Conservation (phyloP, 2,329 filamentous ascomycete species). For the Xylaria sp. region DNA sequence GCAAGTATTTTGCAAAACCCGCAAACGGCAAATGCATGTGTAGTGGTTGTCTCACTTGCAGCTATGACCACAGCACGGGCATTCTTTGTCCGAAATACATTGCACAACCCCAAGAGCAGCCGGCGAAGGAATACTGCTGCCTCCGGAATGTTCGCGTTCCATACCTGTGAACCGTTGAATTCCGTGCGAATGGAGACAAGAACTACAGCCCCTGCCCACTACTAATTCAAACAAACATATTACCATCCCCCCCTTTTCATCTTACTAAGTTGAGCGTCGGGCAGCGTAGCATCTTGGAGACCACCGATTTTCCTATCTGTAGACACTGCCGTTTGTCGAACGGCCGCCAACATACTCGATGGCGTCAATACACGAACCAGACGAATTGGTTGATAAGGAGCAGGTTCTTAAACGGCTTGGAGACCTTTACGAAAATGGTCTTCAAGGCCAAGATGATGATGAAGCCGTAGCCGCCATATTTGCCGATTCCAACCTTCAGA, state of each 20-base stretch:
- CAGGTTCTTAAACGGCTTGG: constrained; percentile 4
- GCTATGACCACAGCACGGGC: constrained; percentile 18
- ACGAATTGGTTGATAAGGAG: background rate
- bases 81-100: constrained; percentile 38
- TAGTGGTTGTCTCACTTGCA: constrained; percentile 32
- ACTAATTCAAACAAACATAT: constrained; percentile 14
- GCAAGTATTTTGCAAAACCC: constrained; percentile 19
- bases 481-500: background rate
- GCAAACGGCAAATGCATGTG: constrained; percentile 34
- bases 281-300: constrained; percentile 4
- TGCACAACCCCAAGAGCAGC: constrained; percentile 28
- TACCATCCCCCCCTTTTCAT: constrained; percentile 11
- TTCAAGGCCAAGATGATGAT: background rate
- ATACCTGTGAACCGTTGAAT: constrained; percentile 28
- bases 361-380: constrained; percentile 13
- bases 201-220: constrained; percentile 19
- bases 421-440: constrained; percentile 14
- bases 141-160: constrained; percentile 34
- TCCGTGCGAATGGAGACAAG: constrained; percentile 33
- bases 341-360: constrained; percentile 5
- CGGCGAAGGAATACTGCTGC: constrained; percentile 9
- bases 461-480: background rate
- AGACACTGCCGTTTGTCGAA: background rate
- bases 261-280: constrained; percentile 4
- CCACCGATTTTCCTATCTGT: background rate